Conservation (phyloP, 2,329 filamentous ascomycete species). For the Colletotrichum paranaense region DNA sequence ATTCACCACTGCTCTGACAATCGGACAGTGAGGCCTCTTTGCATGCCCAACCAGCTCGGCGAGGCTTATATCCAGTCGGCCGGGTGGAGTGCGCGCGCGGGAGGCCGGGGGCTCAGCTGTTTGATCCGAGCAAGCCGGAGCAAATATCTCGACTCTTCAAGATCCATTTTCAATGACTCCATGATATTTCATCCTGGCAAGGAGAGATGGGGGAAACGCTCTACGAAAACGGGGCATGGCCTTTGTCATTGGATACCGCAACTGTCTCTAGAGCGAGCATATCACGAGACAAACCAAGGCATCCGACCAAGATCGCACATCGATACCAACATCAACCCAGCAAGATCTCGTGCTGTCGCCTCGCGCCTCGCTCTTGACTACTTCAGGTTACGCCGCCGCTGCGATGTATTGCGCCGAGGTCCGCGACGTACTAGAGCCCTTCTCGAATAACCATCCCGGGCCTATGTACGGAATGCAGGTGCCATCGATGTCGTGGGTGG, state of each 20-base stretch:
- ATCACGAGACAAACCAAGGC: neutral
- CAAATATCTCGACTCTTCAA: neutral
- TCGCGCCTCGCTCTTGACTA: neutral
- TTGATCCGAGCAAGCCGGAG: slow-evolving; percentile 3
- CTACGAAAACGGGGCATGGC: neutral
- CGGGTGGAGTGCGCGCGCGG: neutral
- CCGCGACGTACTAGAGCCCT: neutral
- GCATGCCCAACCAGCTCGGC: neutral
- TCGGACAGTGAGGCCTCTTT: neutral
- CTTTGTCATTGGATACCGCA: neutral
- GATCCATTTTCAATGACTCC: slow-evolving; percentile 11
- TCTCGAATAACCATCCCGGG: slow-evolving; percentile 1
- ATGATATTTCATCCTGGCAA: neutral
- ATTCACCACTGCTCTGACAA: slow-evolving; percentile 7
- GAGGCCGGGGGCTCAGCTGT: neutral
- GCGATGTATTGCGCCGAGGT: neutral
- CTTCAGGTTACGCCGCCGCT: slow-evolving; percentile 1
- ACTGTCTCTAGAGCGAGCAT: neutral
- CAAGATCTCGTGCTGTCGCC: neutral
- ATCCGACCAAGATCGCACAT: neutral
- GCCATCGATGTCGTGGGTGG: slow-evolving; percentile 9
- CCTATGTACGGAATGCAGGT: slow-evolving; percentile 7
- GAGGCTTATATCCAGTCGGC: neutral
- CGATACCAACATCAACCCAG: neutral
- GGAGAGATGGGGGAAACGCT: neutral